Conservation (phyloP, 108 stramenopile species). For the Stephanodiscus triporus region DNA sequence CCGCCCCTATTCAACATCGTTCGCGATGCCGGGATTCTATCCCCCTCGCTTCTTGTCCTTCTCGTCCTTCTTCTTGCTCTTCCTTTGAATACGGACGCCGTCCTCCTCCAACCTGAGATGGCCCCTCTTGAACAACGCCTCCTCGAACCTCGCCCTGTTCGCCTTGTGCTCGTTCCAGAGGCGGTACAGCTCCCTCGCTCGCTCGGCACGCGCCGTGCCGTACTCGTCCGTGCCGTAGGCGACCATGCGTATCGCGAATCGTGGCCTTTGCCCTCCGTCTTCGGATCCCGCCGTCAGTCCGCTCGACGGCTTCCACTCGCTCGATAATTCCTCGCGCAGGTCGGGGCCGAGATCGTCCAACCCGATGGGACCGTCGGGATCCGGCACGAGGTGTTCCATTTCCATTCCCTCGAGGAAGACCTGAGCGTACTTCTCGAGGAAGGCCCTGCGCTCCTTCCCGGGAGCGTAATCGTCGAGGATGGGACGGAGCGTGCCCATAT, state of each 20-base stretch:
- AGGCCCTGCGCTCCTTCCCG: conserved; percentile 59
- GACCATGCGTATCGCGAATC: conserved; percentile 68
- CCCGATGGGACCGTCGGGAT: conserved; percentile 73
- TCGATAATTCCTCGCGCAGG: conserved; percentile 41
- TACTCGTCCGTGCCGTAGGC: conserved; percentile 68
- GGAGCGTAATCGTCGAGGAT: conserved; percentile 72
- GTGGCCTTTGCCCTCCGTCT: conserved; percentile 36
- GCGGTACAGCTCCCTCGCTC: conserved; percentile 63
- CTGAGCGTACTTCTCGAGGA: conserved; percentile 72
- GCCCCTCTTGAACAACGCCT: conserved; percentile 74
- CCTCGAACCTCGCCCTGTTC: conserved; percentile 80
- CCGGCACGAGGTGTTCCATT: conserved; percentile 78
- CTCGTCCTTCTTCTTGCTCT: background rate
- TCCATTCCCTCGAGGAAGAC: conserved; percentile 77
- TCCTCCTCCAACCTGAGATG: conserved; percentile 60
- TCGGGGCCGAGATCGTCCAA: conserved; percentile 57
- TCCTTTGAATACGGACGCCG: background rate
- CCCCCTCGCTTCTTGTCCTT: background rate
- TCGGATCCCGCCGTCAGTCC: too few species aligned
- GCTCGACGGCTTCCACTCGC: conserved; percentile 18
- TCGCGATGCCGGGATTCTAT: too few species aligned
- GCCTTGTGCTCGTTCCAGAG: conserved; percentile 84
- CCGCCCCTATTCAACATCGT: background rate
- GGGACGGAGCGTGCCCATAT: conserved; percentile 77
- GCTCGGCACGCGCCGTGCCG: conserved; percentile 54